Evolutionary conservation across 495 filamentous ascomycete species (phyloP).

Genomic region (Podospora anserina): DNA sequence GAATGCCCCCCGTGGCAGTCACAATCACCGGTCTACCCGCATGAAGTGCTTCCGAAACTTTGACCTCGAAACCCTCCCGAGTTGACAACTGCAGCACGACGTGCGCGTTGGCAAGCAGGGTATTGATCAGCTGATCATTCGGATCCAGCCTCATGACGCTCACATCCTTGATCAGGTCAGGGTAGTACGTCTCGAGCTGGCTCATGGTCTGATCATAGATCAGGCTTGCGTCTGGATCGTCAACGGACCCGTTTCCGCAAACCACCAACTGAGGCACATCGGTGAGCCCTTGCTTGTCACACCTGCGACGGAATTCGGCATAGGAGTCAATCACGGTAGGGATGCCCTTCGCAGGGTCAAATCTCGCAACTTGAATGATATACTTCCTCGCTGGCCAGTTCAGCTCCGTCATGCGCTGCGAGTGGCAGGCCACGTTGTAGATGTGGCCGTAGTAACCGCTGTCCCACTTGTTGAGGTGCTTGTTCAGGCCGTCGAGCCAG

Average conservation of each 20-base stretch:
- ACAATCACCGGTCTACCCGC: constrained; percentile 82
- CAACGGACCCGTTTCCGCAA: constrained; percentile 75
- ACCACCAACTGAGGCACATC: constrained; percentile 71
- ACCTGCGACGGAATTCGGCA: constrained; percentile 63
- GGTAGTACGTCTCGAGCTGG: constrained; percentile 57
- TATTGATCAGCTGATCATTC: constrained; percentile 78
- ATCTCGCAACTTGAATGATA: constrained; percentile 79
- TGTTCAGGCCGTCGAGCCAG: constrained; percentile 89
- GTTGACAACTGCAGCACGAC: constrained; percentile 78
- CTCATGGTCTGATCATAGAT: constrained; percentile 71
- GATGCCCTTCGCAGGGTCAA: constrained; percentile 86
- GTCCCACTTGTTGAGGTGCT: constrained; percentile 71
- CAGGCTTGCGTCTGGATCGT: constrained; percentile 74
- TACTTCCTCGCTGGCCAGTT: constrained; percentile 70
- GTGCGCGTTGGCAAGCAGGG: constrained; percentile 69
- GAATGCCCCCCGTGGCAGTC: constrained; percentile 75
- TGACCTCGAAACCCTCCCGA: constrained; percentile 85
- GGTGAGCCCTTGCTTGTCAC: constrained; percentile 43
- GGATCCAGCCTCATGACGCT: constrained; percentile 75
- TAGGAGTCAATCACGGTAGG: constrained; percentile 76
- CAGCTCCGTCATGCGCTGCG: constrained; percentile 59
- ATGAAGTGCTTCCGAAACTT: constrained; percentile 83
- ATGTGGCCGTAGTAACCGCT: constrained; percentile 69
- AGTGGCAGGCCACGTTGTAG: constrained; percentile 65
- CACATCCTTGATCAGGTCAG: constrained; percentile 54